Base-by-base conservation (phyloP, 129 eudicot genomes). In the Saposhnikovia divaricata region DNA sequence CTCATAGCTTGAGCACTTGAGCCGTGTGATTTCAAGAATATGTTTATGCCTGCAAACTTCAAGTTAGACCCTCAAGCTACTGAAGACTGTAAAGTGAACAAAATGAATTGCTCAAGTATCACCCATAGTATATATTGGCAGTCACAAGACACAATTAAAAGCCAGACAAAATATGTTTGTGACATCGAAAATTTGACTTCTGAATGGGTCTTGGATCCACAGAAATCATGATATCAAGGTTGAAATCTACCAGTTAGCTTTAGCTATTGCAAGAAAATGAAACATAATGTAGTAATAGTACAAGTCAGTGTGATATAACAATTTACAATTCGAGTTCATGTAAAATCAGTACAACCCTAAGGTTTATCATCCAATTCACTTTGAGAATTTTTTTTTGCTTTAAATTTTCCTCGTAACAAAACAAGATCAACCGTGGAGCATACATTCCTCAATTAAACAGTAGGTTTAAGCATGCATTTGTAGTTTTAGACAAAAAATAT, bases 1-100 rank as follows among this genome's bases (percentile, higher is more conserved):
- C 84, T 83, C 97, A 94, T 90, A 63, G 92, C 91, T 57, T 86
- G 87, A 89, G 93, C 93, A 85, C 80, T 86, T 70, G 78, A 50
- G 73, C 81, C 81, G 76, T 81, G 88, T 45, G 79, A 39, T 66
- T 81, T 90, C 85, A 89, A 84, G 81, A 85, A 80, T 66, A 71
- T 78, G 57, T 71, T 85, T 76, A 87, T 44, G 47, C 96, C 98
- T 94, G 80, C 80, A 78, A 74, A 55, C 72, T 57, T 37, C 11
- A 79, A 31, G 68, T 48, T 75, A 74, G 16, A 75, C 46, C 43
- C 72, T 69, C 53, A 74, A 83, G 37, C 9, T 34, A 71, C 57
- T 27, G 9, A 34, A 72, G 48, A 13, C 1, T 75, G 31, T 63
- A 23, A 4, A 27, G 28, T 19, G 5, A 23, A 39, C 12, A 57